Base-by-base conservation (phyloP, 768 basidiomycete species). In the Holtermannia corniformis region DNA sequence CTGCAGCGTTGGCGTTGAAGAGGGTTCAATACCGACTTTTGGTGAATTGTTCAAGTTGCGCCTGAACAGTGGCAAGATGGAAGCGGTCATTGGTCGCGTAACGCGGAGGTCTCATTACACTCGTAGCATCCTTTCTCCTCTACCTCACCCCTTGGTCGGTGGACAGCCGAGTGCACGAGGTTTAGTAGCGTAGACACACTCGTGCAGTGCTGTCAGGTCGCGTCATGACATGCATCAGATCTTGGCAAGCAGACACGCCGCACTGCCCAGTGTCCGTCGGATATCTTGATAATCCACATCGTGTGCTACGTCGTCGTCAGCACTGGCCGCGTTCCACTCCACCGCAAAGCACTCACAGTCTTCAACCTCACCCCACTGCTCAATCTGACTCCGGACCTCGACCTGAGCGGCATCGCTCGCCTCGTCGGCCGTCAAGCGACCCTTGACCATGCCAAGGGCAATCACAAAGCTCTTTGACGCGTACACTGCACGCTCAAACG, bases 361-460 rank as follows among this genome's bases (percentile, higher is more conserved):
- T 76, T 97, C 95, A 0, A 99, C 95, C 74, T 97, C 93, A n/a
- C 95, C 95, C 95, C 95, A 99, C 46, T 83, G 79, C 72, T 92
- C 82, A 55, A 96, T 96, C 75, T 97, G 93, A 69, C 89, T 92
- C 57, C 83, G 78, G 0, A 99, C 93, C 74, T 99, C 95, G 5
- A 93, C 92, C 49, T 85, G 84, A 5, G 89, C 80, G 0, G 87
- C 88, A 47, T 82, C 72, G 1, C 91, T 81, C 7, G 93, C 92
- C 65, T 89, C 76, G 63, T 99, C 87, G 1, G 82, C 87, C 3
- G 32, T 81, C 41, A 96, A 68, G 52, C 78, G 80, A 27, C 82
- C 83, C 62, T 81, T 82, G 26, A 90, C 82, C 26, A 99, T 77
- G 7, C 87, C 91, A 28, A 99, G 75, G 0, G 81, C 85, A 57